These are phyloP conservation scores for Mrakia frigida DNA, from an alignment of 768 basidiomycete species.

Conservation along the genomic window DNA sequence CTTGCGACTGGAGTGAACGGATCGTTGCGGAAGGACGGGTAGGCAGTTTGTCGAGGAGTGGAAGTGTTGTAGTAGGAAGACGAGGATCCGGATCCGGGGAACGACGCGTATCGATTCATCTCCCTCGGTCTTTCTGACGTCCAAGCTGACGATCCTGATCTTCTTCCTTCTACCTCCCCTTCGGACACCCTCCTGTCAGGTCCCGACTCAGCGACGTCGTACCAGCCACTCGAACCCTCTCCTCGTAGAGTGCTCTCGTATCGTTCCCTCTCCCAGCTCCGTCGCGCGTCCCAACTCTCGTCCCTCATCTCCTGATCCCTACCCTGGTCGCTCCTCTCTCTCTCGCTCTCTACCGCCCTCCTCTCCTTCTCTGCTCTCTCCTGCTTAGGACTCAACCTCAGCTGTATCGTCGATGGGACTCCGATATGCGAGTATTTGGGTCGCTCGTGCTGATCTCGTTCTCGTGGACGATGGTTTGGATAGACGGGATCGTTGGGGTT, in stretches of 20 bases:
- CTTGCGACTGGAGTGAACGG: not conserved
- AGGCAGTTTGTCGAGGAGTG: not conserved
- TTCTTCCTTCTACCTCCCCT: not conserved
- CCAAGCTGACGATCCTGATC: not conserved
- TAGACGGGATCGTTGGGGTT: not conserved
- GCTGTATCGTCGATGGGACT: not conserved
- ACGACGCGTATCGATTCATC: not conserved
- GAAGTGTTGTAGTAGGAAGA: not conserved
- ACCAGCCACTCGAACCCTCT: not conserved
- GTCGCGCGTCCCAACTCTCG: not conserved
- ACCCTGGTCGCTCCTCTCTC: not conserved
- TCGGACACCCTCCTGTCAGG: not conserved
- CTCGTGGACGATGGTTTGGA: not conserved
- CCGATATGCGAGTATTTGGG: not conserved
- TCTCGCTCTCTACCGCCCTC: not conserved
- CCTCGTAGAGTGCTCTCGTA: not conserved
- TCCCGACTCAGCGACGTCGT: not conserved
- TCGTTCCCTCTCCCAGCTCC: not conserved
- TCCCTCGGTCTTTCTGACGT: not conserved
- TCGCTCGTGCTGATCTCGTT: not conserved
- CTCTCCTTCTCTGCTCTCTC: not conserved
- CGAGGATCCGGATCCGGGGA: not conserved
- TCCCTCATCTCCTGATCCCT: slow-evolving; percentile 1
- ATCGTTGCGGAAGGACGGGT: not conserved
- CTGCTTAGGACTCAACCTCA: not conserved